phyloP scores from a whole-genome alignment of 1,284 basidiomycete species.

The Fomitopsis schrenkii region DNA sequence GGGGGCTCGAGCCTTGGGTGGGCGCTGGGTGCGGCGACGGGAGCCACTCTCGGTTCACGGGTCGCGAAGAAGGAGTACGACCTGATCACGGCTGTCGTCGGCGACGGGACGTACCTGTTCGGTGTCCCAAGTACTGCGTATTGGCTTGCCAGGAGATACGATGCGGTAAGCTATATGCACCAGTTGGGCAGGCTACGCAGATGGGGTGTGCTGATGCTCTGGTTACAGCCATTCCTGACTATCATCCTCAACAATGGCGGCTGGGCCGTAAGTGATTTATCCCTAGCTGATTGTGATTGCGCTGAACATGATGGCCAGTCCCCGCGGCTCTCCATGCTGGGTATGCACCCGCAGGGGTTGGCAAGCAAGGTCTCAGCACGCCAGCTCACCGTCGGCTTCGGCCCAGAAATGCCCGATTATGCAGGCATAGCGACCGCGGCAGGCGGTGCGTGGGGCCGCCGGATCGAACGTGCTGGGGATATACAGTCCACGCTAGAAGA shows the following conservation, averaged over 20 bases:
- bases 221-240: constrained; percentile 60
- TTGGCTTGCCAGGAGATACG: constrained; percentile 68
- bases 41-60: constrained; percentile 45
- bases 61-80: constrained; percentile 36
- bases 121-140: constrained; percentile 60
- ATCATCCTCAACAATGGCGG: constrained; percentile 70
- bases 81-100: constrained; percentile 54
- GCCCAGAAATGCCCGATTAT: constrained; percentile 60
- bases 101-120: constrained; percentile 68
- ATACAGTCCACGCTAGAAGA: constrained; percentile 42
- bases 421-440: constrained; percentile 58
- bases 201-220: not conserved
- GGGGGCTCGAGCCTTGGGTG: constrained; percentile 65
- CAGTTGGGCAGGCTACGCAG: not conserved
- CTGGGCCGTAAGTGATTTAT: constrained; percentile 45
- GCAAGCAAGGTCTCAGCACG: constrained; percentile 44
- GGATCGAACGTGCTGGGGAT: constrained; percentile 35
- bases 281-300: not conserved
- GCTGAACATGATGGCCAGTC: constrained; percentile 32
- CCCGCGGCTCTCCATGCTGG: constrained; percentile 60
- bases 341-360: constrained; percentile 55
- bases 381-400: constrained; percentile 59
- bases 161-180: constrained; percentile 42
- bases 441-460: constrained; percentile 60
- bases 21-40: constrained; percentile 60